These are phyloP conservation scores for Fraxinus dipetala DNA, from an alignment of 305 asterid genomes.

Conservation along the genomic window DNA sequence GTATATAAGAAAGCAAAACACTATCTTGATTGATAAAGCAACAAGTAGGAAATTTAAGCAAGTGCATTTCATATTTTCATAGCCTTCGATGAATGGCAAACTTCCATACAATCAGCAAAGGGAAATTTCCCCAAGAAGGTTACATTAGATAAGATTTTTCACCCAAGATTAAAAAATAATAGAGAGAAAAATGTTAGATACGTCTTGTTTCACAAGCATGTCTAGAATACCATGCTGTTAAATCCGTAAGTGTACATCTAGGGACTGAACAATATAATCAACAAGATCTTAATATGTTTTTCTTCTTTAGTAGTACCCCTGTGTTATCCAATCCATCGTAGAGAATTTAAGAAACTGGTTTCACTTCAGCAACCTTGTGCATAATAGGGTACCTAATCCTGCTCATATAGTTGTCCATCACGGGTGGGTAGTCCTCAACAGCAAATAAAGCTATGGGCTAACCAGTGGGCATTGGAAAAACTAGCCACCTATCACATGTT, in stretches of 20 bases:
- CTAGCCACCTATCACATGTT: background rate
- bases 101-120: background rate
- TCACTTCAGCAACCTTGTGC: background rate
- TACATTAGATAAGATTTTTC: background rate
- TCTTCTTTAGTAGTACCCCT: background rate
- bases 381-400: background rate
- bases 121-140: background rate
- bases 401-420: slow-evolving; percentile 15
- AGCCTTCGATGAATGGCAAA: background rate
- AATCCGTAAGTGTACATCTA: background rate
- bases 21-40: background rate
- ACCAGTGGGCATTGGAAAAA: slow-evolving; percentile 11
- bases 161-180: background rate
- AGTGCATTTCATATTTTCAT: background rate
- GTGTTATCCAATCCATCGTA: background rate
- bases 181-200: background rate
- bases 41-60: background rate
- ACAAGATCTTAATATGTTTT: background rate
- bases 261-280: background rate
- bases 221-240: background rate
- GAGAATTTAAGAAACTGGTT: background rate
- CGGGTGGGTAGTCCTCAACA: slow-evolving; percentile 15
- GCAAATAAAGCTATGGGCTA: slow-evolving; percentile 5
- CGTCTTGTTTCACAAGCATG: background rate
- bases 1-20: background rate